A percentile compares a stretch with the other conserved stretches of the same genome.
Conservation (phyloP, 1,139 yeast species). For the Debaryomyces fabryi region DNA sequence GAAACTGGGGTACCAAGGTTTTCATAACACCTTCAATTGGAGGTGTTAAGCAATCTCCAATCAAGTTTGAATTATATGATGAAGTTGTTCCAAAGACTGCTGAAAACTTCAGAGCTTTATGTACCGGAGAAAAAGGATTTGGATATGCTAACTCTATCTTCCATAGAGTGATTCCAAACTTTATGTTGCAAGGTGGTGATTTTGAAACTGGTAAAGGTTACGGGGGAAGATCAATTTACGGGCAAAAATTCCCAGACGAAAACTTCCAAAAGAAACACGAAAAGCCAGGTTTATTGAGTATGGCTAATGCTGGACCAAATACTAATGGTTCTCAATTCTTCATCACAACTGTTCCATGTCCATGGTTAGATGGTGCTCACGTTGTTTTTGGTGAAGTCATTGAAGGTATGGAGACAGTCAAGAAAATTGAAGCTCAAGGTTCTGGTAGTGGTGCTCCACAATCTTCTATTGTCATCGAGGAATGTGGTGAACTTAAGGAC, state of each 20-base stretch:
- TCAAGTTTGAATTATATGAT: constrained; percentile 65
- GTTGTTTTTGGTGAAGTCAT: constrained; percentile 47
- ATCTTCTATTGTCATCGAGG: constrained; percentile 40
- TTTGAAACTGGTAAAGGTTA: constrained; percentile 43
- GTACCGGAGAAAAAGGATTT: constrained; percentile 94
- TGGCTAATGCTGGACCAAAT: constrained; percentile 50
- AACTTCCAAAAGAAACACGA: constrained; percentile 38
- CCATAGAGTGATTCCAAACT: constrained; percentile 47
- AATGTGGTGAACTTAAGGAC: constrained; percentile 35
- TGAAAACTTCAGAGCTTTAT: constrained; percentile 92
- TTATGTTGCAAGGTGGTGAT: constrained; percentile 50
- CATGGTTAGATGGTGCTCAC: constrained; percentile 48
- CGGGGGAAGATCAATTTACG: constrained; percentile 46
- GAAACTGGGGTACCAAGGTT: constrained; percentile 38
- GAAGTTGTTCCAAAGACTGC: constrained; percentile 95
- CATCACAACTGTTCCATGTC: constrained; percentile 46
- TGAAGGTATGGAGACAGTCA: constrained; percentile 42
- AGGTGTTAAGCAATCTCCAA: constrained; percentile 34
- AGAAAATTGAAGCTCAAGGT: constrained; percentile 40
- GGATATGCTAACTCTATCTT: constrained; percentile 79
- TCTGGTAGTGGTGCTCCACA: constrained; percentile 31
- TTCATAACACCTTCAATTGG: constrained; percentile 40
- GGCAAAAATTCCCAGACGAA: constrained; percentile 41
- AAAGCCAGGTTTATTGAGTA: constrained; percentile 41
- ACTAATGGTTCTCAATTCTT: constrained; percentile 48